Base-by-base conservation (phyloP, 805 yeast genomes). In the Candida coquimbonensis region DNA sequence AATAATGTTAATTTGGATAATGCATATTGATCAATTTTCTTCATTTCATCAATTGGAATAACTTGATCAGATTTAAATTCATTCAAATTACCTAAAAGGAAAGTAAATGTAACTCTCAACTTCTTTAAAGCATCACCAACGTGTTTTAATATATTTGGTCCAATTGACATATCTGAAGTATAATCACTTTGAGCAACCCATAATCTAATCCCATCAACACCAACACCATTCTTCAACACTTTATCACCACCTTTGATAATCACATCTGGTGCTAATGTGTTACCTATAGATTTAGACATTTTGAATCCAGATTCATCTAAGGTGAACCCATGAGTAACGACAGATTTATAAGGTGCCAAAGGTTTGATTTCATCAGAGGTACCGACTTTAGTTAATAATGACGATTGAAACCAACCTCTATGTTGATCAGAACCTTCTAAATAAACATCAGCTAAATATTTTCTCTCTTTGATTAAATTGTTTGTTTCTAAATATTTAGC, bases 351-450 rank as follows among this genome's bases (percentile, higher is more conserved):
- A 0, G 99, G 98, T 0, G 86, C 79, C 0, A 38, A 46, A 14
- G 65, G 55, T 2, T 40, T 36, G 1, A 32, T 21, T 1, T 51
- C 56, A 25, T 48, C 49, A 7, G 64, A 52, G 8, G 53, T 64
- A 4, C 84, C 85, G 21, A 88, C 75, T 57, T 80, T 85, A 24
- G 95, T 89, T 47, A 93, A 68, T 26, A 93, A 66, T 1, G 96
- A 88, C 31, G 96, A 87, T 67, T 93, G 99, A 62, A 93, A 93
- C 99, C 99, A 93, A 1, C 99, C 99, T 49, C 99, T 77, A 60
- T 93, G 99, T 64, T 93, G 99, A 60, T 93, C 99, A n/a, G 90
- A 79, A 2, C 99, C 99, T 69, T 93, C 99, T 13, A 91, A 64
- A 59, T 88, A 91, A n/a, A 87, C 74, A 63, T 90, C 95, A 0